Percentiles rank a stretch among this genome's conserved stretches.
These are phyloP conservation scores for Anthracocystis panici-leucophaei DNA, from an alignment of 1,284 basidiomycete species.

Conservation along the genomic window DNA sequence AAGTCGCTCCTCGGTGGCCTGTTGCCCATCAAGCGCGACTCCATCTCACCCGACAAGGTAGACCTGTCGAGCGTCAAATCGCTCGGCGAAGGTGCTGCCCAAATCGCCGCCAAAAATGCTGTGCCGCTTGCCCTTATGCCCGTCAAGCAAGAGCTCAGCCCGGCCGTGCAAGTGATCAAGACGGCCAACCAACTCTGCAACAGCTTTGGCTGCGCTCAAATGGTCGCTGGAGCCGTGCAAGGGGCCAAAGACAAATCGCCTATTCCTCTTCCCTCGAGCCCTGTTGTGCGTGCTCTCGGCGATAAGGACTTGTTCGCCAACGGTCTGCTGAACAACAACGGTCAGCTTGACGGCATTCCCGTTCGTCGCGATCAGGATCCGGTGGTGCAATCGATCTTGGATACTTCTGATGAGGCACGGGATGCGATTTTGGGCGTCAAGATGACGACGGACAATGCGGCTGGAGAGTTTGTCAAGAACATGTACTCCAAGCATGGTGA, in stretches of 20 bases:
- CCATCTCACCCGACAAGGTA: slow-evolving; percentile 38
- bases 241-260: slow-evolving; percentile 3
- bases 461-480: slow-evolving; percentile 44
- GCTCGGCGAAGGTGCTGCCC: slow-evolving; percentile 7
- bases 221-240: slow-evolving; percentile 11
- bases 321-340: slow-evolving; percentile 21
- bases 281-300: slow-evolving; percentile 15
- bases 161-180: slow-evolving; percentile 38
- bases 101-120: slow-evolving; percentile 11
- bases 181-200: slow-evolving; percentile 30
- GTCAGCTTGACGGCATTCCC: slow-evolving; percentile 24
- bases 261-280: slow-evolving; percentile 16
- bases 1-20: slow-evolving; percentile 18
- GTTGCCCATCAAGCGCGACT: slow-evolving; percentile 27
- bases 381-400: slow-evolving; percentile 12
- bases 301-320: slow-evolving; percentile 32
- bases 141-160: slow-evolving; percentile 31
- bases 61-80: slow-evolving; percentile 28
- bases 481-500: slow-evolving; percentile 40
- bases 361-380: slow-evolving; percentile 33
- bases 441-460: slow-evolving; percentile 21
- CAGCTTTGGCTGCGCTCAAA: slow-evolving; percentile 22
- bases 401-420: slow-evolving; percentile 26
- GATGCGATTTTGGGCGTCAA: slow-evolving; percentile 33
- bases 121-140: slow-evolving; percentile 21